A percentile compares a stretch with the other conserved stretches of the same genome.
These are phyloP conservation scores for Candida vartiovaarae DNA, from an alignment of 805 yeast species.

Conservation along the genomic window DNA sequence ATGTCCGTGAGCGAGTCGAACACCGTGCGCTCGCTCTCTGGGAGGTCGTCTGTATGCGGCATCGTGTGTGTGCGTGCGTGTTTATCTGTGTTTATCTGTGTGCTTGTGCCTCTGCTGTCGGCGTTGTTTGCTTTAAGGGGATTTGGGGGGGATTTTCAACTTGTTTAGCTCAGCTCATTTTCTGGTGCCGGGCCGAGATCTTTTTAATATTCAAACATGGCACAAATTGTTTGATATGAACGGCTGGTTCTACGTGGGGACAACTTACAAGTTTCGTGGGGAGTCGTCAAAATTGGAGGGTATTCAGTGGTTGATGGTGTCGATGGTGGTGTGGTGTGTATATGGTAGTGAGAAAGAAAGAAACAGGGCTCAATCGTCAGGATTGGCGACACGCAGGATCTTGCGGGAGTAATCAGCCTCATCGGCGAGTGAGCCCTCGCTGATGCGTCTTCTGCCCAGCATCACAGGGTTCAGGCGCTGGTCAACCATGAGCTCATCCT, in stretches of 20 bases:
- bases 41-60: constrained; percentile 29
- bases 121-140: too few relatives aligned
- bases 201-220: too few relatives aligned
- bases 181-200: not conserved
- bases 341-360: not conserved
- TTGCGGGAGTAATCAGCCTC: constrained; percentile 78
- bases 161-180: not conserved
- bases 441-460: constrained; percentile 76
- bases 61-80: constrained; percentile 2
- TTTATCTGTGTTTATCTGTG: too few relatives aligned
- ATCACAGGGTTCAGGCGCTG: constrained; percentile 68
- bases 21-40: constrained; percentile 30
- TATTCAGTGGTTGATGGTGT: too few relatives aligned
- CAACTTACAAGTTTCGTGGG: too few relatives aligned
- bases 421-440: constrained; percentile 84
- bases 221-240: too few relatives aligned
- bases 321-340: not conserved
- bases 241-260: too few relatives aligned
- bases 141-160: not conserved
- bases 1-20: constrained; percentile 34
- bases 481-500: constrained; percentile 47
- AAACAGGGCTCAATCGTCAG: constrained; percentile 42
- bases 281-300: too few relatives aligned
- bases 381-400: constrained; percentile 81
- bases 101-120: too few relatives aligned